Percentiles rank a stretch among this genome's conserved stretches.
These are phyloP conservation scores for Pseudogymnoascus sp. DNA, from an alignment of 2,329 filamentous ascomycete species.

Conservation along the genomic window DNA sequence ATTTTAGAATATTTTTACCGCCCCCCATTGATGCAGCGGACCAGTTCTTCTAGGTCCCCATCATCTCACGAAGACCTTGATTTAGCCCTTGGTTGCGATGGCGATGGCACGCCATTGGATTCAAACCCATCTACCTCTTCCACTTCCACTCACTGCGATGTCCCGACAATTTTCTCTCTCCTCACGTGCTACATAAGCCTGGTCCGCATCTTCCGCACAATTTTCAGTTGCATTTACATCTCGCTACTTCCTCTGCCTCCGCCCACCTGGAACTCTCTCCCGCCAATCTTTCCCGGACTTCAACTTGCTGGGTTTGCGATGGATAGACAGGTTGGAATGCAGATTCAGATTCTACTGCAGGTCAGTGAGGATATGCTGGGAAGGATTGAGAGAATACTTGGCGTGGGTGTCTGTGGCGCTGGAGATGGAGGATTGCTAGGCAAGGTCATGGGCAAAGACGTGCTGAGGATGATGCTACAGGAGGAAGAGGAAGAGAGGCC, in stretches of 20 bases:
- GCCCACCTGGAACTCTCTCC: background rate
- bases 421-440: background rate
- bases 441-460: background rate
- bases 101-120: background rate
- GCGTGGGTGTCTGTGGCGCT: background rate
- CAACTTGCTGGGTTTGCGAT: background rate
- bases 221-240: background rate
- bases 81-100: background rate
- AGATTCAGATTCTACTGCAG: background rate
- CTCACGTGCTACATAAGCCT: slow-evolving; percentile 3
- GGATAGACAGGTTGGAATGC: background rate
- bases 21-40: background rate
- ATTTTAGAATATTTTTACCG: background rate
- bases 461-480: background rate
- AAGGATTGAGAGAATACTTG: background rate
- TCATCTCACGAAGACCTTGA: background rate
- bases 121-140: background rate
- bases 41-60: background rate
- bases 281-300: background rate
- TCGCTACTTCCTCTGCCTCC: background rate
- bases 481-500: slow-evolving; percentile 1
- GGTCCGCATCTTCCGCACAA: slow-evolving; percentile 1
- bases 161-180: background rate
- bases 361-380: background rate
- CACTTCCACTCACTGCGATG: background rate